These are phyloP conservation scores for Aspergillus ruber DNA, from an alignment of 2,329 filamentous ascomycete species.

Conservation along the genomic window DNA sequence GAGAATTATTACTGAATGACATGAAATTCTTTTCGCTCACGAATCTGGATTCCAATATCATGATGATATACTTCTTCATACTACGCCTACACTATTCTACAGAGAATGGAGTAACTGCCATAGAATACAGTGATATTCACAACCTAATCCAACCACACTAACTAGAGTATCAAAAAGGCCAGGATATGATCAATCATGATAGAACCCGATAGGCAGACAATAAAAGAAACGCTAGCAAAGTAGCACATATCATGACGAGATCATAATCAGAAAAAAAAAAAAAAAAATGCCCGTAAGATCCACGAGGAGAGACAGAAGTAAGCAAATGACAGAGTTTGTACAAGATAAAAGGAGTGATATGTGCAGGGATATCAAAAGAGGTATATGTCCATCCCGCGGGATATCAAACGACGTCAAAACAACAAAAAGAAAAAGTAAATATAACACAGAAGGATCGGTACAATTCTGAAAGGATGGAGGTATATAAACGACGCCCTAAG, in stretches of 20 bases:
- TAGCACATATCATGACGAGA: neutral
- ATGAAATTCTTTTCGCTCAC: no score
- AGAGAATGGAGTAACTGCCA: no score
- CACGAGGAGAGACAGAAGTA: neutral
- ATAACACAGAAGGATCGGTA: neutral
- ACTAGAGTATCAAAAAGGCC: no score
- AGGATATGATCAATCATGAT: no score
- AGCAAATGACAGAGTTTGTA: neutral
- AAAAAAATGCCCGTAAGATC: neutral
- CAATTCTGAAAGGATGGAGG: neutral
- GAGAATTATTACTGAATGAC: no score
- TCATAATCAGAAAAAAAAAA: neutral
- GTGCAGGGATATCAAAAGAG: neutral
- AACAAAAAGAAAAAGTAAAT: neutral
- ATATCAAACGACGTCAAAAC: no score
- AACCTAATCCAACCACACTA: no score
- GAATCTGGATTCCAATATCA: no score
- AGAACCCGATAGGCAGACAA: neutral
- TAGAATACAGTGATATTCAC: no score
- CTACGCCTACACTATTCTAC: no score
- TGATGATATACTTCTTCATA: no score
- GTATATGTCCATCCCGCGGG: neutral
- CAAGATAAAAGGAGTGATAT: neutral
- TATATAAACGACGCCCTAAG: no score
- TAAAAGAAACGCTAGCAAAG: neutral